Conservation (phyloP, 208 protist genomes). For the Acanthamoeba royreba region DNA sequence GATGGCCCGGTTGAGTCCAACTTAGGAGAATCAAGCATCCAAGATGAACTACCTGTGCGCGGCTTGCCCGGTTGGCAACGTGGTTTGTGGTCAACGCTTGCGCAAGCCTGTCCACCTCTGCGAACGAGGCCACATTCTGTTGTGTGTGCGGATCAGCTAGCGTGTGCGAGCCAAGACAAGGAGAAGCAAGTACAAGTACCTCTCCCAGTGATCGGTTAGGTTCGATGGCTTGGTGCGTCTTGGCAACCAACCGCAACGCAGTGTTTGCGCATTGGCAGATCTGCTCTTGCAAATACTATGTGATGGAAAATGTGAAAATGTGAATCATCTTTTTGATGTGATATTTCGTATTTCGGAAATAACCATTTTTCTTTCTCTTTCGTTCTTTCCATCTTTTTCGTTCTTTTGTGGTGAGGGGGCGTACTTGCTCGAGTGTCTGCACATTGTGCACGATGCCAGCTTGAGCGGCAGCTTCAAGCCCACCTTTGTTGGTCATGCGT, state of each 20-base stretch:
- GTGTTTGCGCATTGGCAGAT: neutral
- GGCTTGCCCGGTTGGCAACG: neutral
- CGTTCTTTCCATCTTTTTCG: no score
- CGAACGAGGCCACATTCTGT: neutral
- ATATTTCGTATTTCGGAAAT: neutral
- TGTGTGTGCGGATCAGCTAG: neutral
- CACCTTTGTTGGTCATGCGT: neutral
- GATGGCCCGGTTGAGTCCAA: no score
- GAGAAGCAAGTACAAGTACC: neutral
- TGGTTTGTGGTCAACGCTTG: slow-evolving; percentile 12
- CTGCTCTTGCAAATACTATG: slow-evolving; percentile 15
- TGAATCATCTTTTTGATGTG: neutral
- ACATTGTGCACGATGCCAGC: neutral
- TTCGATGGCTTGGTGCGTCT: neutral
- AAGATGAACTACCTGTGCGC: neutral
- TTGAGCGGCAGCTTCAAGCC: neutral
- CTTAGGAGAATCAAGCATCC: neutral
- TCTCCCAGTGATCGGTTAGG: neutral
- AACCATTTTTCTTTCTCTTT: neutral
- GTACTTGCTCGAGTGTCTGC: neutral
- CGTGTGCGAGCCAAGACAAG: neutral
- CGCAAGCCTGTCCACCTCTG: neutral
- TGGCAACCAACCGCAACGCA: neutral
- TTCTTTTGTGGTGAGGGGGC: neutral
- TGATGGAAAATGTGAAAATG: no score